Evolutionary conservation across 108 stramenopile species (phyloP).

Genomic region (Conticribra guillardii): DNA sequence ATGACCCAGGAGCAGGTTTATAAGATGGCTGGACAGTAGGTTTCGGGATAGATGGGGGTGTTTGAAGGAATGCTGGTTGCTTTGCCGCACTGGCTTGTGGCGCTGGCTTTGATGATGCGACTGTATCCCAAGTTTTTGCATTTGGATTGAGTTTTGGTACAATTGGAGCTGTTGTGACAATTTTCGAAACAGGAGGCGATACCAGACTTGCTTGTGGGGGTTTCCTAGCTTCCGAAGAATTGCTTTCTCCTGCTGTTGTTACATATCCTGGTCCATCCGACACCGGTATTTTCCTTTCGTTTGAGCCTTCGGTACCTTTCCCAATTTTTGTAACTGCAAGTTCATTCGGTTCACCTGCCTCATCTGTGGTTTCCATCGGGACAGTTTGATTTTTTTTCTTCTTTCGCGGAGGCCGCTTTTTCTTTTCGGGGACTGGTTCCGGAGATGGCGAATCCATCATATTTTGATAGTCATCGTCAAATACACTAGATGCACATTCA

Average conservation of each 20-base stretch:
- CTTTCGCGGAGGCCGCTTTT: slow-evolving; percentile 81
- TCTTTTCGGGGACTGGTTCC: slow-evolving; percentile 55
- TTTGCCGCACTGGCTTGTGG: slow-evolving; percentile 1
- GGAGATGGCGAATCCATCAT: slow-evolving; percentile 9
- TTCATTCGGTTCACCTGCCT: slow-evolving; percentile 28
- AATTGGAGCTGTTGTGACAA: neutral
- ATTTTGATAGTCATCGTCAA: slow-evolving; percentile 53
- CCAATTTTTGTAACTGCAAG: neutral
- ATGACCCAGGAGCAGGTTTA: slow-evolving; percentile 42
- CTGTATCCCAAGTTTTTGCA: slow-evolving; percentile 21
- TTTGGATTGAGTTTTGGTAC: slow-evolving; percentile 27
- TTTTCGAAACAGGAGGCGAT: neutral
- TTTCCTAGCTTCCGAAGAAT: too few relatives aligned
- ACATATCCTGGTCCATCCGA: neutral
- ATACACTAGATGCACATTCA: slow-evolving; percentile 71
- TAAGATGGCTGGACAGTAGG: neutral
- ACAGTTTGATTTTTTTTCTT: slow-evolving; percentile 70
- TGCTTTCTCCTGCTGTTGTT: neutral
- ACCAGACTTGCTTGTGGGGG: slow-evolving; percentile 1
- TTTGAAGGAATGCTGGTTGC: neutral
- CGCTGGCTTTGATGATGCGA: neutral
- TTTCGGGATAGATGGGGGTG: neutral
- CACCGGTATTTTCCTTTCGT: too few relatives aligned
- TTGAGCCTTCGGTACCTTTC: neutral
- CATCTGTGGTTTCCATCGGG: slow-evolving; percentile 44